These are phyloP conservation scores for Didymella lethalis DNA, from an alignment of 2,329 filamentous ascomycete genomes.

Conservation along the genomic window DNA sequence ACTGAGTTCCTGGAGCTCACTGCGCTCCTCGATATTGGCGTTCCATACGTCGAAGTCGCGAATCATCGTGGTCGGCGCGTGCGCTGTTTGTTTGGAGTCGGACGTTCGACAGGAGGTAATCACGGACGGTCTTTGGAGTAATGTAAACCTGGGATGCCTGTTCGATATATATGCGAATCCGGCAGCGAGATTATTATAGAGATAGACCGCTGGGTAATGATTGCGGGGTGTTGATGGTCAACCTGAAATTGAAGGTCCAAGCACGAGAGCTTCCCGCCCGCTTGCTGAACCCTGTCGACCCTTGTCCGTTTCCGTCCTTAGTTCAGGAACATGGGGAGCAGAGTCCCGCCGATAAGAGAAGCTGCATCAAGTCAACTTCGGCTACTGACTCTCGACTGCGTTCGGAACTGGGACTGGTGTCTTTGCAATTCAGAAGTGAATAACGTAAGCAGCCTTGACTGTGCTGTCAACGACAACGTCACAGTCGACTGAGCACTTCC, in stretches of 20 bases:
- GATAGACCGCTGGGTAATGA: constrained; percentile 8
- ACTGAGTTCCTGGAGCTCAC: constrained; percentile 74
- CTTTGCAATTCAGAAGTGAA: neutral
- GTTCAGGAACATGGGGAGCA: constrained; percentile 12
- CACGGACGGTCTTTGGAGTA: neutral
- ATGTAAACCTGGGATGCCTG: neutral
- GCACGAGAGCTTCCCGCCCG: constrained; percentile 22
- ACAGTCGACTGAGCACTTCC: neutral
- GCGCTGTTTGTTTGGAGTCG: constrained; percentile 15
- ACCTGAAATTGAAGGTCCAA: constrained; percentile 17
- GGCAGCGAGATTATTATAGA: neutral
- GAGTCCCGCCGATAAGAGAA: constrained; percentile 11
- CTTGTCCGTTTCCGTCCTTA: constrained; percentile 18
- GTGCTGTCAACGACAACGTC: neutral
- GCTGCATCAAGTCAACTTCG: neutral
- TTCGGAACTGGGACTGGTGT: neutral
- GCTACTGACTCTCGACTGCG: constrained; percentile 1
- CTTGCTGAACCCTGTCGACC: constrained; percentile 15
- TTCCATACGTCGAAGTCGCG: constrained; percentile 65
- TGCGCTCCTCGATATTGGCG: constrained; percentile 61
- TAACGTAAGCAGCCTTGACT: no score
- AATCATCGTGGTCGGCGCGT: constrained; percentile 49
- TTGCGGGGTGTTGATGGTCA: constrained; percentile 20
- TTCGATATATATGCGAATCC: neutral
- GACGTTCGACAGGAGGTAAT: neutral